These are phyloP conservation scores for Tylopilus subfusipes DNA, from an alignment of 768 basidiomycete species.

Conservation along the genomic window DNA sequence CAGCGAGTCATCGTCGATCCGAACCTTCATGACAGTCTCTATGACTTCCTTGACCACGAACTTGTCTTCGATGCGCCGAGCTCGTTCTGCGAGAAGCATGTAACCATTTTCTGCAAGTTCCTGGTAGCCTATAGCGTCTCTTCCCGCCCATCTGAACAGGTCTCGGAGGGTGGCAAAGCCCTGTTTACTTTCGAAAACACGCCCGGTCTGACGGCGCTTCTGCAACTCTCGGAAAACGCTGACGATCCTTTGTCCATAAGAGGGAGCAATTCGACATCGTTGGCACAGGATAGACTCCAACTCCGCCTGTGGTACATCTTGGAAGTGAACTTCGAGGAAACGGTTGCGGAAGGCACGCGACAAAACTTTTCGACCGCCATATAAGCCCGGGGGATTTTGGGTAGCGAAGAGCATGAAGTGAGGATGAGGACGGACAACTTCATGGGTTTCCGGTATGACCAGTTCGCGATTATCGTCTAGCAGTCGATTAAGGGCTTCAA, in stretches of 20 bases:
- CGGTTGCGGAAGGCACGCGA: conserved; percentile 97
- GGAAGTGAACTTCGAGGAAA: conserved; percentile 96
- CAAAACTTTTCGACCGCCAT: conserved; percentile 90
- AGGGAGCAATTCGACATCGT: conserved; percentile 88
- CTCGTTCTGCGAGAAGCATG: conserved; percentile 93
- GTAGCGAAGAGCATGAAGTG: conserved; percentile 99
- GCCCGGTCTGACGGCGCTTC: conserved; percentile 81
- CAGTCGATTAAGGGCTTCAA: conserved; percentile 94
- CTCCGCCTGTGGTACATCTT: conserved; percentile 92
- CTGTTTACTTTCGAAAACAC: conserved; percentile 97
- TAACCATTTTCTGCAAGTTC: conserved; percentile 95
- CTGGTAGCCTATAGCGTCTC: conserved; percentile 86
- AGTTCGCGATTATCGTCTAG: conserved; percentile 97
- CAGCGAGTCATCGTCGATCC: conserved; percentile 65
- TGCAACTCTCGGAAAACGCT: conserved; percentile 90
- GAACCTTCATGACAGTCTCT: conserved; percentile 84
- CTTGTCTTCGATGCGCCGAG: conserved; percentile 83
- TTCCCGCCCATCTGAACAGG: conserved; percentile 93
- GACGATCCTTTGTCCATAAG: conserved; percentile 89
- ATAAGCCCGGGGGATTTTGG: conserved; percentile 95
- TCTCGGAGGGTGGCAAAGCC: conserved; percentile 96
- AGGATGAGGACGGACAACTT: conserved; percentile 88
- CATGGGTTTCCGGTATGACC: conserved; percentile 92
- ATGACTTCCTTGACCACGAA: conserved; percentile 88
- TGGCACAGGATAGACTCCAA: conserved; percentile 92